Evolutionary conservation across 768 basidiomycete species (phyloP).

Genomic region (Suillus lakei): DNA sequence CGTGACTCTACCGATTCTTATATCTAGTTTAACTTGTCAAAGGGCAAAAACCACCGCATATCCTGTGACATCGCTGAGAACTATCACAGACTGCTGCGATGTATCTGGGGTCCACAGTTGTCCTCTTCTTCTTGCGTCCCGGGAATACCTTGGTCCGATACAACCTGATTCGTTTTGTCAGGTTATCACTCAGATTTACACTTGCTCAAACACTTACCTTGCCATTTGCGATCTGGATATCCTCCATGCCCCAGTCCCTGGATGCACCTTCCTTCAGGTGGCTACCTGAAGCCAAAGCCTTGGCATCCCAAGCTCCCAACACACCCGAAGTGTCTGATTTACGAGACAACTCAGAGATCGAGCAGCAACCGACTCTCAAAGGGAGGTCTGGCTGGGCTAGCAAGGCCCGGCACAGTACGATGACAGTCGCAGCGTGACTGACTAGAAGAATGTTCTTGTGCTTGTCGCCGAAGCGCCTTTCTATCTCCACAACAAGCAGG

Average conservation of each 20-base stretch:
- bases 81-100: constrained; percentile 23
- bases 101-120: constrained; percentile 56
- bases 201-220: constrained; percentile 46
- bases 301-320: constrained; percentile 52
- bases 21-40: constrained; percentile 1
- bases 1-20: background rate
- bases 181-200: background rate
- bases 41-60: background rate
- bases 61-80: background rate
- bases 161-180: constrained; percentile 49
- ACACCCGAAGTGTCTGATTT: constrained; percentile 30
- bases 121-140: constrained; percentile 69
- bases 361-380: constrained; percentile 76
- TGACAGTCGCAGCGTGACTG: constrained; percentile 77
- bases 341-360: constrained; percentile 60
- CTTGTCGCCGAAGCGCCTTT: constrained; percentile 45
- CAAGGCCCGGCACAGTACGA: constrained; percentile 66
- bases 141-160: constrained; percentile 71
- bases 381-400: constrained; percentile 54
- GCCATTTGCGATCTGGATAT: constrained; percentile 64
- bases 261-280: constrained; percentile 63
- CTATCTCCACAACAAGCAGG: constrained; percentile 55
- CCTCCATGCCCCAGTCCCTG: constrained; percentile 84
- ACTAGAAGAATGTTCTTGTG: constrained; percentile 64
- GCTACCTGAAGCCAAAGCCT: constrained; percentile 54